These are phyloP conservation scores for Fusarium abutilonis DNA, from an alignment of 2,329 filamentous ascomycete species.

Conservation along the genomic window DNA sequence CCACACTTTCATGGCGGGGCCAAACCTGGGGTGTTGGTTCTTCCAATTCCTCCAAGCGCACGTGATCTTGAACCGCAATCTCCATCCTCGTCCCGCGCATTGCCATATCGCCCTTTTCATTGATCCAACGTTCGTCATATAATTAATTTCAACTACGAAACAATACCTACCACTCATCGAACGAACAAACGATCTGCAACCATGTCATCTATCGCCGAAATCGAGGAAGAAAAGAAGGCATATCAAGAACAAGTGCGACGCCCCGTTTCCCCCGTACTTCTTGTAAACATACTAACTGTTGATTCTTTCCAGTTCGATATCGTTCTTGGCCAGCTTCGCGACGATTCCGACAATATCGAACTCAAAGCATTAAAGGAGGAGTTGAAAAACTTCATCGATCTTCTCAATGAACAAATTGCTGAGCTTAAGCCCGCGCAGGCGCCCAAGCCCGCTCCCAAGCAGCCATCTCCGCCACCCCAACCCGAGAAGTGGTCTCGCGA, in stretches of 20 bases:
- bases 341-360: slow-evolving; percentile 82
- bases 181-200: background rate
- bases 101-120: slow-evolving; percentile 10
- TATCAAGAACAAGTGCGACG: slow-evolving; percentile 66
- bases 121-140: slow-evolving; percentile 1
- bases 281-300: slow-evolving; percentile 27
- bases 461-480: slow-evolving; percentile 60
- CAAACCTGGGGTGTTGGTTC: background rate
- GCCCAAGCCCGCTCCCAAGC: slow-evolving; percentile 57
- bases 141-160: background rate
- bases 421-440: slow-evolving; percentile 71
- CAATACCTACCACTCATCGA: background rate
- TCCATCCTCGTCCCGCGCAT: slow-evolving; percentile 12
- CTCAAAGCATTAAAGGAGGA: slow-evolving; percentile 81
- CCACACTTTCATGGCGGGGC: slow-evolving; percentile 7
- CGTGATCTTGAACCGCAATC: slow-evolving; percentile 32
- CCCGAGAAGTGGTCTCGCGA: slow-evolving; percentile 82
- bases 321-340: slow-evolving; percentile 77
- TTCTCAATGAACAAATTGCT: slow-evolving; percentile 82
- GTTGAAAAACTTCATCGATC: slow-evolving; percentile 81
- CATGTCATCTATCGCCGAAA: slow-evolving; percentile 51
- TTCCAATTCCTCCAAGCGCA: background rate
- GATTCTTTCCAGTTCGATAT: slow-evolving; percentile 72
- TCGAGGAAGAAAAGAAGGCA: slow-evolving; percentile 63
- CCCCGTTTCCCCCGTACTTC: background rate